Conservation (phyloP, 345 rosid species). For the Gossypium herbaceum region DNA sequence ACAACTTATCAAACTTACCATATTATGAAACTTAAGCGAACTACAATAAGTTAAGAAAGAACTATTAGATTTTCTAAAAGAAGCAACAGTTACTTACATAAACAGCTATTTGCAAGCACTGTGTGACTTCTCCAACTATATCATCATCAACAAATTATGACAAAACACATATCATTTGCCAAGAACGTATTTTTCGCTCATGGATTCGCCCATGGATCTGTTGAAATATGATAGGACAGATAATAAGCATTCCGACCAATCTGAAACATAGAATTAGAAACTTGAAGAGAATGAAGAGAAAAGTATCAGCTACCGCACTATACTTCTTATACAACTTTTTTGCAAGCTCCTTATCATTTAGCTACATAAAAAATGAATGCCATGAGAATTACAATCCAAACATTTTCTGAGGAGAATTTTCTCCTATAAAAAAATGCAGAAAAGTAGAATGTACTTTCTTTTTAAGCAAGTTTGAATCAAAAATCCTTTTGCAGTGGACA, state of each 20-base stretch:
- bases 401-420: background rate
- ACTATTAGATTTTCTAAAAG: background rate
- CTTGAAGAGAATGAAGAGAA: conserved; percentile 2
- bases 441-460: background rate
- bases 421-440: background rate
- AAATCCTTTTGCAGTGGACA: too few species aligned
- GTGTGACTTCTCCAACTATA: conserved; percentile 61
- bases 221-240: conserved; percentile 16
- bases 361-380: conserved; percentile 37
- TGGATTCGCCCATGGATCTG: conserved; percentile 92
- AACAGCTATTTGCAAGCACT: conserved; percentile 60
- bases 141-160: conserved; percentile 60
- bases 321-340: conserved; percentile 91
- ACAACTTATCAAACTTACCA: background rate
- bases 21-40: background rate
- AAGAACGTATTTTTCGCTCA: conserved; percentile 80
- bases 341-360: conserved; percentile 76
- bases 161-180: conserved; percentile 96
- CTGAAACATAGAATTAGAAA: background rate
- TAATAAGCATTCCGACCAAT: background rate
- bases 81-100: conserved; percentile 45
- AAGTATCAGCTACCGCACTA: conserved; percentile 63
- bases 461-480: background rate
- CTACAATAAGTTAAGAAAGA: background rate
- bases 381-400: conserved; percentile 11